Evolutionary conservation across 148 eudicot genomes (phyloP).

Genomic region (Camellia japonica): DNA sequence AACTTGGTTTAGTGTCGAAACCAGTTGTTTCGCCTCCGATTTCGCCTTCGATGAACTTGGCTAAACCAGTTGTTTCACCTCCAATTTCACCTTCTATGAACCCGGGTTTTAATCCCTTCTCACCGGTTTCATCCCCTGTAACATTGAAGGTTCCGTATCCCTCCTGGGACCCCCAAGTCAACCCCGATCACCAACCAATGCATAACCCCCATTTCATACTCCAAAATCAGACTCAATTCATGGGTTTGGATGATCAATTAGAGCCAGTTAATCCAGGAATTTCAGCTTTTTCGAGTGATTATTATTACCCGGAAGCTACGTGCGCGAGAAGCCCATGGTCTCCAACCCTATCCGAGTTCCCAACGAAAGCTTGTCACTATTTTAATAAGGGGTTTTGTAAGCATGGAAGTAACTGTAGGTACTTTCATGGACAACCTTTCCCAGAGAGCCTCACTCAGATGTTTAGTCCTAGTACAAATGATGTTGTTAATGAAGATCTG

Average conservation of each 20-base stretch:
- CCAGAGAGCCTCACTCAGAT: slow-evolving; percentile 34
- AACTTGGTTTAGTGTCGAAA: slow-evolving; percentile 28
- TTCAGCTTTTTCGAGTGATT: slow-evolving; percentile 32
- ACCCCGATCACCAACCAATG: slow-evolving; percentile 27
- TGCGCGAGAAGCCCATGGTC: slow-evolving; percentile 35
- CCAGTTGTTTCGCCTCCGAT: slow-evolving; percentile 37
- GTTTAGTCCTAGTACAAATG: slow-evolving; percentile 35
- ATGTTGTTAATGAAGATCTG: slow-evolving; percentile 45
- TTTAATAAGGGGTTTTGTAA: slow-evolving; percentile 75
- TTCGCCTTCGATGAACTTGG: slow-evolving; percentile 26
- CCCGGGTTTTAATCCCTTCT: slow-evolving; percentile 27
- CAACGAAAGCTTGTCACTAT: slow-evolving; percentile 71
- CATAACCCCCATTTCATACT: slow-evolving; percentile 26
- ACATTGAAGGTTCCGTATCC: slow-evolving; percentile 20
- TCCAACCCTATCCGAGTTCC: slow-evolving; percentile 43
- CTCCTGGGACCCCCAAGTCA: slow-evolving; percentile 39
- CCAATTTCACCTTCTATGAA: slow-evolving; percentile 33
- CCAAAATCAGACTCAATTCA: slow-evolving; percentile 30
- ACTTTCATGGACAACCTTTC: slow-evolving; percentile 47
- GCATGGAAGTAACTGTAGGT: slow-evolving; percentile 79
- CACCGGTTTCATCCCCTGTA: slow-evolving; percentile 37
- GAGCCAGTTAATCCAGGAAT: slow-evolving; percentile 29
- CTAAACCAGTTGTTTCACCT: slow-evolving; percentile 27
- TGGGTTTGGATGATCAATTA: slow-evolving; percentile 40
- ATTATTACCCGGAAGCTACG: slow-evolving; percentile 41